Evolutionary conservation across 1,284 basidiomycete genomes (phyloP).

Genomic region (Tilletia indica): DNA sequence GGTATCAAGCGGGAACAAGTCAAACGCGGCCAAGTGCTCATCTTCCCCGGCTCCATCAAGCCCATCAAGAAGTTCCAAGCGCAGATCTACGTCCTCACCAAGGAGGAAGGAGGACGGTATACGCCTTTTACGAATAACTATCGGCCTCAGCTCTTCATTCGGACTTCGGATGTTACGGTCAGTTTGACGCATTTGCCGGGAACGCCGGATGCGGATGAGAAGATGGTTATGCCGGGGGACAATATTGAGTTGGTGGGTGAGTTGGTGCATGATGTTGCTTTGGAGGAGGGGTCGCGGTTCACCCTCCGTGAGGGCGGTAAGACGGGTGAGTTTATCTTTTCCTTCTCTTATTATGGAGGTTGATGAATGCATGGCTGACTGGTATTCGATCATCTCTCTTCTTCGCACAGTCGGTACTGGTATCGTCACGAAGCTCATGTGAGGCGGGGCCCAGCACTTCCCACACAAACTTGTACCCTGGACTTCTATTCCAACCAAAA

Average conservation of each 20-base stretch:
- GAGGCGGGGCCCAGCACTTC: neutral
- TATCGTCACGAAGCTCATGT: slow-evolving; percentile 40
- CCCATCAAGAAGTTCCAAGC: slow-evolving; percentile 79
- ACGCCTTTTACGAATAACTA: slow-evolving; percentile 97
- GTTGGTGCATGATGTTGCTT: slow-evolving; percentile 82
- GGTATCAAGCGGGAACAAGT: slow-evolving; percentile 97
- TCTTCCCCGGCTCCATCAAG: slow-evolving; percentile 88
- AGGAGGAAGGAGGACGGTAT: slow-evolving; percentile 97
- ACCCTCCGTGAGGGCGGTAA: slow-evolving; percentile 95
- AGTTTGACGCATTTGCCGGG: slow-evolving; percentile 82
- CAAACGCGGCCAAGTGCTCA: slow-evolving; percentile 86
- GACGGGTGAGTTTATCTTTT: slow-evolving; percentile 59
- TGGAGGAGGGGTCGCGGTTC: slow-evolving; percentile 90
- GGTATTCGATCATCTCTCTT: neutral
- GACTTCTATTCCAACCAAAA: too few species aligned
- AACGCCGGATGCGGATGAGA: slow-evolving; percentile 58
- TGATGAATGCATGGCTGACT: neutral
- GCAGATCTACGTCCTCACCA: slow-evolving; percentile 67
- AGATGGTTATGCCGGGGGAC: slow-evolving; percentile 94
- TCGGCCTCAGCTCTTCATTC: slow-evolving; percentile 91
- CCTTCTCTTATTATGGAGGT: neutral
- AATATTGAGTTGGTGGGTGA: slow-evolving; percentile 90
- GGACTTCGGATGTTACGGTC: slow-evolving; percentile 91
- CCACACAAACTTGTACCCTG: too few species aligned
- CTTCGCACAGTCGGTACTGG: slow-evolving; percentile 45